Conservation (phyloP, 768 basidiomycete genomes). For the Calocybe indica region DNA sequence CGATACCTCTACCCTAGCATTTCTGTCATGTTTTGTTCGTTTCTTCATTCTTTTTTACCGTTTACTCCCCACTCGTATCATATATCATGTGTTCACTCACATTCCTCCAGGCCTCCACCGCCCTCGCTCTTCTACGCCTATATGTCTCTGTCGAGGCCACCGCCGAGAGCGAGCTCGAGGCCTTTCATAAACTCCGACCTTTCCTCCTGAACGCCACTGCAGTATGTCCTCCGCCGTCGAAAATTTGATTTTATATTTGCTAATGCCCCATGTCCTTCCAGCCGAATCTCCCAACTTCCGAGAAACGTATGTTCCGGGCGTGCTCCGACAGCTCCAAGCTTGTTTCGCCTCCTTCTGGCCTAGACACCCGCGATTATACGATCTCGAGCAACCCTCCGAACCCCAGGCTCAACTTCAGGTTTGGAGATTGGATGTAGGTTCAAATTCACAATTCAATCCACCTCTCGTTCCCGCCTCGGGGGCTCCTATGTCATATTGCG, state of each 20-base stretch:
- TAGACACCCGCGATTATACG: conserved; percentile 36
- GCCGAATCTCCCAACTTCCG: conserved; percentile 16
- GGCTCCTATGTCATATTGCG: conserved; percentile 1
- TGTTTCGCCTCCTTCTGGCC: conserved; percentile 1
- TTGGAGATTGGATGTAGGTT: conserved; percentile 76
- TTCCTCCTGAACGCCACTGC: conserved; percentile 20
- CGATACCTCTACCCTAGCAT: conserved; percentile 9
- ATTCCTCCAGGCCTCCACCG: conserved; percentile 41
- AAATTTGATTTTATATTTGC: too few species aligned
- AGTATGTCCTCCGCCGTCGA: too few species aligned
- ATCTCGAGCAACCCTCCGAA: conserved; percentile 71
- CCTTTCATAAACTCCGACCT: conserved; percentile 49
- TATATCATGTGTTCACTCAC: neutral
- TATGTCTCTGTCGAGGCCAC: conserved; percentile 47
- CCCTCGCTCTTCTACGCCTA: conserved; percentile 44
- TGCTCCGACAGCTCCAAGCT: conserved; percentile 3
- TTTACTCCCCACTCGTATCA: neutral
- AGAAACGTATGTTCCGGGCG: conserved; percentile 2
- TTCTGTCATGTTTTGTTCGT: conserved; percentile 8
- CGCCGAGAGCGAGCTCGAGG: conserved; percentile 58
- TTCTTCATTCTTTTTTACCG: conserved; percentile 6
- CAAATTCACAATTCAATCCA: conserved; percentile 12
- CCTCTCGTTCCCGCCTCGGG: neutral
- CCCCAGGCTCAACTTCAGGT: conserved; percentile 57
- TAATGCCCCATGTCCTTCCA: conserved; percentile 1